Conservation (phyloP, 2,329 filamentous ascomycete species). For the Dryadomyces quercivorus region DNA sequence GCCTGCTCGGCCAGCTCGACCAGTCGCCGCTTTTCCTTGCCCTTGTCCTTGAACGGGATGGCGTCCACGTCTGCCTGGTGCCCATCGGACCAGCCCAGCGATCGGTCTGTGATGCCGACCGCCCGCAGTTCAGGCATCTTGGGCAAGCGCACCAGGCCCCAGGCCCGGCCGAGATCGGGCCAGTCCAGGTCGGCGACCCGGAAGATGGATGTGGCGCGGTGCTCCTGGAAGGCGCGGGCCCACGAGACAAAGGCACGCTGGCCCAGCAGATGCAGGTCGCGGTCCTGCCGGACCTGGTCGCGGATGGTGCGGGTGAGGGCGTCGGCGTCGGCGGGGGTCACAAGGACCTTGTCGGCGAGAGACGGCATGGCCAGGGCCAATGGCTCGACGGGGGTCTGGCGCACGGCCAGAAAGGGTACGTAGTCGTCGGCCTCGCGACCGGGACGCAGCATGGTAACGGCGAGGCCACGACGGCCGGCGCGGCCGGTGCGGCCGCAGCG, state of each 20-base stretch:
- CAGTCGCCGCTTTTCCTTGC: constrained; percentile 52
- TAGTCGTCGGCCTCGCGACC: constrained; percentile 77
- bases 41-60: constrained; percentile 61
- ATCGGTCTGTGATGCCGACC: constrained; percentile 55
- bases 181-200: constrained; percentile 71
- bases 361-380: constrained; percentile 43
- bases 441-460: constrained; percentile 73
- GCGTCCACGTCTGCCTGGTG: constrained; percentile 49
- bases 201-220: constrained; percentile 87
- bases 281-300: constrained; percentile 36
- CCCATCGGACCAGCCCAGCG: constrained; percentile 32
- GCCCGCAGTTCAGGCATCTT: constrained; percentile 84
- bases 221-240: constrained; percentile 83
- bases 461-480: constrained; percentile 75
- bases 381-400: constrained; percentile 68
- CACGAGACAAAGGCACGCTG: constrained; percentile 89
- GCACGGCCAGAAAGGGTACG: constrained; percentile 70
- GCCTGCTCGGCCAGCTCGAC: constrained; percentile 39
- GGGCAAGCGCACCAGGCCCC: constrained; percentile 77
- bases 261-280: constrained; percentile 71
- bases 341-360: constrained; percentile 31
- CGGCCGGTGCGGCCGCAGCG: constrained; percentile 81
- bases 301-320: constrained; percentile 18
- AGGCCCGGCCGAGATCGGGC: constrained; percentile 66
- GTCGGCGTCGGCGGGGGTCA: constrained; percentile 34